Base-by-base conservation (phyloP, 495 filamentous ascomycete genomes). In the Penicillium bialowiezense region DNA sequence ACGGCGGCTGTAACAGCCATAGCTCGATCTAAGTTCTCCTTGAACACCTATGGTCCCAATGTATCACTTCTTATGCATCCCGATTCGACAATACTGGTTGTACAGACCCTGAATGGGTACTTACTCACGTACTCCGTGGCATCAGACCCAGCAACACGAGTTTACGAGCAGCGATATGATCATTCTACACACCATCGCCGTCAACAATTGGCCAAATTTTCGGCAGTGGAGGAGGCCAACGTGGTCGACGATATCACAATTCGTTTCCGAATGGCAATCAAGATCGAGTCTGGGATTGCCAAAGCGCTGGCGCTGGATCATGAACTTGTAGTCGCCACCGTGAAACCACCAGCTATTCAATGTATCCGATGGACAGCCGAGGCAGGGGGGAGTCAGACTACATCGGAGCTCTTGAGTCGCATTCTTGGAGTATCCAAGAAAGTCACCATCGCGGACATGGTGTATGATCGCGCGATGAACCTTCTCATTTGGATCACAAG, bases 391-490 rank as follows among this genome's bases (percentile, higher is more conserved):
- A 84, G 76, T 33, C 95, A 97, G 64, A 97, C 93, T 6, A 90
- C 82, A 46, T 96, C 92, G 3, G 91, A 97, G 65, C 73, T 97
- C 9, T 66, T 97, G 48, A 95, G 84, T 55, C 84, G 88, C 23
- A 95, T 97, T 82, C 64, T 80, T 26, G 95, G 91, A 80, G 62
- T 96, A 17, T 79, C 83, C 26, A 91, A 87, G 63, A 90, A 87
- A 68, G 77, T 81, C 3, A 80, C 76, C 0, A 82, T 96, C 32
- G 64, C 67, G 32, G 88, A 95, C 43, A 96, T 99, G 90, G 86
- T 95, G 19, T 86, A 97, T 70, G 93, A 99, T 66, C 82, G 91
- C 54, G 91, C 93, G 1, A 99, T 99, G 91, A 97, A 93, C 59
- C 77, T 99, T 14, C 85, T 89, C 29, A 87, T 91, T 14, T 99